Evolutionary conservation across 2,329 filamentous ascomycete species (phyloP).

Genomic region (Xylaria arbuscula): DNA sequence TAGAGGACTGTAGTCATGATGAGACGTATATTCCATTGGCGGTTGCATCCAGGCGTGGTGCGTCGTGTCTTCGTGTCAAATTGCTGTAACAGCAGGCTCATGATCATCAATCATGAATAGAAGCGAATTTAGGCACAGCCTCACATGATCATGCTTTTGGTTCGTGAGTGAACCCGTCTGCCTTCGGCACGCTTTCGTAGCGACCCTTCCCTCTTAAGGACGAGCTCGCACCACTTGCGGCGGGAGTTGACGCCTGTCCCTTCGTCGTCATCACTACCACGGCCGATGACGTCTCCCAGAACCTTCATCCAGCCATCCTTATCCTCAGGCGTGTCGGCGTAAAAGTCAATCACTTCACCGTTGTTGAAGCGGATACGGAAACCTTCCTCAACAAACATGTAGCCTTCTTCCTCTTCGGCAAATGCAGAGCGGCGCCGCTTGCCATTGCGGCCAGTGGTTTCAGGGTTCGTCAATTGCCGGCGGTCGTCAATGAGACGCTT

Average conservation of each 20-base stretch:
- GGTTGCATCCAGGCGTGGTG: slow-evolving; percentile 19
- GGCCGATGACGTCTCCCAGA: slow-evolving; percentile 76
- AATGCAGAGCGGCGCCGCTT: slow-evolving; percentile 92
- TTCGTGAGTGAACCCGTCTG: slow-evolving; percentile 64
- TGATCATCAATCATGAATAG: slow-evolving; percentile 39
- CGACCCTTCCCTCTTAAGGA: slow-evolving; percentile 72
- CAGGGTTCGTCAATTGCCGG: slow-evolving; percentile 82
- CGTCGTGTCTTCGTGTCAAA: slow-evolving; percentile 32
- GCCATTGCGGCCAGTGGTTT: slow-evolving; percentile 79
- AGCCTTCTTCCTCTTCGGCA: slow-evolving; percentile 97
- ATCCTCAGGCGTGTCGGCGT: slow-evolving; percentile 86
- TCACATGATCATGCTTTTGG: slow-evolving; percentile 68
- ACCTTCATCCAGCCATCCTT: slow-evolving; percentile 97
- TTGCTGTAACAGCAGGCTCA: slow-evolving; percentile 25
- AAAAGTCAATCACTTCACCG: slow-evolving; percentile 98
- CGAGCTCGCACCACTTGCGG: slow-evolving; percentile 74
- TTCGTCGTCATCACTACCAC: slow-evolving; percentile 63
- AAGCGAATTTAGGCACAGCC: slow-evolving; percentile 39
- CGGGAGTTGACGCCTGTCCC: slow-evolving; percentile 57
- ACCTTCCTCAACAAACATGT: slow-evolving; percentile 99
- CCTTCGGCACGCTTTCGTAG: slow-evolving; percentile 66
- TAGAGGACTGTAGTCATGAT: slow-evolving; percentile 12
- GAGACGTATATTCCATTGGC: slow-evolving; percentile 10
- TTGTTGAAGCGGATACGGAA: slow-evolving; percentile 99
- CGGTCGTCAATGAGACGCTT: slow-evolving; percentile 94